Base-by-base conservation (phyloP, 1,139 yeast genomes). In the Yamadazyma oceani region DNA sequence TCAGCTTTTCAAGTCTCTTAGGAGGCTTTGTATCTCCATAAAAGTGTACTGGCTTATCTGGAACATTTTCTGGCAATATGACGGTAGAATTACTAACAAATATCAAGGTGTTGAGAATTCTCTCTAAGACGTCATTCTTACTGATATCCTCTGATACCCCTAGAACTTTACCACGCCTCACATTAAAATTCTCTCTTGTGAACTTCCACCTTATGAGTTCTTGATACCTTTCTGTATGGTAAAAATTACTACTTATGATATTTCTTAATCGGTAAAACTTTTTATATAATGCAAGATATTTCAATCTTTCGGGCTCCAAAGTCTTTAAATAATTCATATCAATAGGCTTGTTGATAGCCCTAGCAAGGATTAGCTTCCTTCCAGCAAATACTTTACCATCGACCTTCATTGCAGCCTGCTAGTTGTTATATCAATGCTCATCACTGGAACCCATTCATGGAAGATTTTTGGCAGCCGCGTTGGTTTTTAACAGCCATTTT, bases 81-180 rank as follows among this genome's bases (percentile, higher is more conserved):
- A 68, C 66, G 0, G 73, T 62, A 3, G 71, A 58, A 44, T 70
- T 70, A 48, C 61, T 64, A 3, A 69, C 65, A 49, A 70, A 70
- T 14, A 57, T 62, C 23, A 63, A 47, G 2, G 75, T 65, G 41
- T 66, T 67, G 21, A 57, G 40, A 24, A 64, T 34, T 15, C 76
- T 43, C 14, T 44, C 36, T 3, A 55, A 40, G 10, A 64, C 24
- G 23, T 62, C 60, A 0, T 37, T 32, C 16, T 40, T 39, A 1
- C 35, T 31, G 16, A 31, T 15, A 16, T 27, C 38, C 2, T 34
- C 38, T 2, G 37, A 26, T 16, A 43, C 39, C 2, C 39, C 36
- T 5, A 60, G 40, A 2, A 59, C 37, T 1, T 36, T 39, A 3
- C 28, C 16, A 21, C 61, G 38, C 35, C 56, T 44, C 1, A 31